Evolutionary conservation across 108 stramenopile genomes (phyloP).

Genomic region (Skeletonema costatum): DNA sequence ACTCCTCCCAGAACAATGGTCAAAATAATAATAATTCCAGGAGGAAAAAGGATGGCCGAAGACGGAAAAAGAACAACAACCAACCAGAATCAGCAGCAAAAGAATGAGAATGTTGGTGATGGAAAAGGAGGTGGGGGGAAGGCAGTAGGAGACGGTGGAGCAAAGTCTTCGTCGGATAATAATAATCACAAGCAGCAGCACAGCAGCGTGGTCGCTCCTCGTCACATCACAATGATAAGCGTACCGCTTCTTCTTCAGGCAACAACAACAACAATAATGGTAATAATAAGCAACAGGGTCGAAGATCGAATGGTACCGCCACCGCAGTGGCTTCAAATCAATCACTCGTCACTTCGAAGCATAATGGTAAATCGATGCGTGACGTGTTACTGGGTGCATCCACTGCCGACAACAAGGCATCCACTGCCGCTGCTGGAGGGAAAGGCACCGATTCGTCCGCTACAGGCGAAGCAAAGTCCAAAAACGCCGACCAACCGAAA

Average conservation of each 20-base stretch:
- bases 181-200: constrained; percentile 2
- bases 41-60: constrained; percentile 45
- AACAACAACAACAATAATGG: constrained; percentile 1
- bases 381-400: constrained; percentile 29
- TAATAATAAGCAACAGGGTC: constrained; percentile 25
- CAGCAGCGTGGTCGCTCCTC: neutral
- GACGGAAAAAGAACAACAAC: constrained; percentile 32
- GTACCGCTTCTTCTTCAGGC: neutral
- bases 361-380: constrained; percentile 19
- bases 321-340: constrained; percentile 13
- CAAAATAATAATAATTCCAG: constrained; percentile 20
- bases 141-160: neutral
- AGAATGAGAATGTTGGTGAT: constrained; percentile 56
- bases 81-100: constrained; percentile 14
- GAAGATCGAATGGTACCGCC: constrained; percentile 11
- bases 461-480: constrained; percentile 3
- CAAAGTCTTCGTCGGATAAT: neutral
- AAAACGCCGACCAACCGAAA: constrained; percentile 11
- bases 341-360: neutral
- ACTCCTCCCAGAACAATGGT: constrained; percentile 18
- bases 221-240: constrained; percentile 21
- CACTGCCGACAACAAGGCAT: neutral
- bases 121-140: constrained; percentile 44
- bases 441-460: neutral
- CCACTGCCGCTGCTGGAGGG: neutral